Conservation (phyloP, 371 early-diverging fungal species). For the Choanephora cucurbitarum region DNA sequence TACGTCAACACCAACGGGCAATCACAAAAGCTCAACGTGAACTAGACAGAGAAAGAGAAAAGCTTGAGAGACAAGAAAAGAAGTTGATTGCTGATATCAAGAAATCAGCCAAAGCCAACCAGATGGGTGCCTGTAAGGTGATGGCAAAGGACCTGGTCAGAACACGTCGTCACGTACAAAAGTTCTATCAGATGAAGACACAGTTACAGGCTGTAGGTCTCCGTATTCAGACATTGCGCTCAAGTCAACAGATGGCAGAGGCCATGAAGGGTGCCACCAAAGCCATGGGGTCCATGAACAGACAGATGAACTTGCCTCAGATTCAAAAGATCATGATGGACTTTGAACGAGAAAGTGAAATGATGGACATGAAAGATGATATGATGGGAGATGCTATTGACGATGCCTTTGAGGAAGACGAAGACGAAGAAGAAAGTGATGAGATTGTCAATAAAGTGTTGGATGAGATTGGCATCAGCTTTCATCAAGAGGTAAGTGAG, state of each 20-base stretch:
- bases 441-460: constrained; percentile 90
- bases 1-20: constrained; percentile 89
- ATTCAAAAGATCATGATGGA: constrained; percentile 97
- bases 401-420: constrained; percentile 92
- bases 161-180: constrained; percentile 90
- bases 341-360: constrained; percentile 91
- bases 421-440: constrained; percentile 90
- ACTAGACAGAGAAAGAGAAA: constrained; percentile 86
- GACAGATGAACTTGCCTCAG: constrained; percentile 88
- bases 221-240: constrained; percentile 89
- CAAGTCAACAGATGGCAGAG: constrained; percentile 94
- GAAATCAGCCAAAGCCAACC: constrained; percentile 86
- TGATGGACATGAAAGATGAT: constrained; percentile 99
- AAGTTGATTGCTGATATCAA: constrained; percentile 93
- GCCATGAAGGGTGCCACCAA: constrained; percentile 95
- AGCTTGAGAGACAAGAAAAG: constrained; percentile 94
- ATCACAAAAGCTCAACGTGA: constrained; percentile 92
- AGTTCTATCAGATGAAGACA: constrained; percentile 95
- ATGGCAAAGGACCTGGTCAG: constrained; percentile 98
- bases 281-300: constrained; percentile 97
- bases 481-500: constrained; percentile 60
- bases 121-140: constrained; percentile 92
- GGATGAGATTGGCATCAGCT: constrained; percentile 92
- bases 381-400: constrained; percentile 98
- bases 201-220: constrained; percentile 93